These are phyloP conservation scores for Sparassis latifolia DNA, from an alignment of 1,284 basidiomycete species.

Conservation along the genomic window DNA sequence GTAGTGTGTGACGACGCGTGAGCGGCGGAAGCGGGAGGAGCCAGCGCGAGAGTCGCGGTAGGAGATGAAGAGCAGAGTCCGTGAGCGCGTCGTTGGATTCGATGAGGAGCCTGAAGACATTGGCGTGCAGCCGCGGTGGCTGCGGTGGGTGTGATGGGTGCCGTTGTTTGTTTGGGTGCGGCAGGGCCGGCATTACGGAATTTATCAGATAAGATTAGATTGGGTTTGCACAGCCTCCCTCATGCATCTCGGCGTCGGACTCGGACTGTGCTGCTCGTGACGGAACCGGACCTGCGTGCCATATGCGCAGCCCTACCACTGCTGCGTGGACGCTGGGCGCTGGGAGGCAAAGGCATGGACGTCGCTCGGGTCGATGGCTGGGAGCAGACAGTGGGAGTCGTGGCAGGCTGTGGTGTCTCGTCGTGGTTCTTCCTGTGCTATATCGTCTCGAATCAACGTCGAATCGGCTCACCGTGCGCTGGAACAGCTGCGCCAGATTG, in stretches of 20 bases:
- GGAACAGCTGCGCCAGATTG: constrained; percentile 10
- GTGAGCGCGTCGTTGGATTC: constrained; percentile 66
- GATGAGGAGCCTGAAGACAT: constrained; percentile 28
- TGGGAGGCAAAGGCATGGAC: no score
- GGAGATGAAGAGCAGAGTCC: constrained; percentile 93
- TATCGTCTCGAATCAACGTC: constrained; percentile 13
- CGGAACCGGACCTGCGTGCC: no score
- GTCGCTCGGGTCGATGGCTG: no score
- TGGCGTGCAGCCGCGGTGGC: constrained; percentile 13
- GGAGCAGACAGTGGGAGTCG: no score
- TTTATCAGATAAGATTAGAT: neutral
- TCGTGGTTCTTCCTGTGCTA: no score
- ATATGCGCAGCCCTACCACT: no score
- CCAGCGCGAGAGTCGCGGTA: constrained; percentile 79
- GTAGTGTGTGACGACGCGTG: constrained; percentile 28
- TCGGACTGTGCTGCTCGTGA: no score
- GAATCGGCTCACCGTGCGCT: constrained; percentile 9
- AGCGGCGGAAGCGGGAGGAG: constrained; percentile 39
- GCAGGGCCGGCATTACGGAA: constrained; percentile 1
- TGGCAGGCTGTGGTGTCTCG: no score
- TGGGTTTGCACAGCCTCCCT: neutral
- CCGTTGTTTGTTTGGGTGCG: constrained; percentile 18
- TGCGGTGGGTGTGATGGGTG: constrained; percentile 17
- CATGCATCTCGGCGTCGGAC: no score
- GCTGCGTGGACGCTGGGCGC: no score